Percentiles rank a stretch among this genome's conserved stretches.
Conservation (phyloP, 495 filamentous ascomycete genomes). For the Hamigera avellanea region DNA sequence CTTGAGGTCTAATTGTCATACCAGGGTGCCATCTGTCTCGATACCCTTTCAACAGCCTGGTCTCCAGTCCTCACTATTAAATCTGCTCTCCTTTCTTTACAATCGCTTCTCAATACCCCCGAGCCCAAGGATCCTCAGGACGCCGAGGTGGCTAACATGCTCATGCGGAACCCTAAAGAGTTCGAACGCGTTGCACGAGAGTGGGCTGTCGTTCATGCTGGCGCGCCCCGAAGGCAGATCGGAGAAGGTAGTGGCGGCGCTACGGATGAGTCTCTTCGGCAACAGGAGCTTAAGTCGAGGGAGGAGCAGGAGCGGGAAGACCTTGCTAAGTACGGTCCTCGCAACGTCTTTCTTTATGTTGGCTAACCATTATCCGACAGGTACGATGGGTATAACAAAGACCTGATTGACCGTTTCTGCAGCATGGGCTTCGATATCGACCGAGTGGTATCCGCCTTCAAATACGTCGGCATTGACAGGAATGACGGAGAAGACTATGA, state of each 20-base stretch:
- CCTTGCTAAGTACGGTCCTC: constrained; percentile 28
- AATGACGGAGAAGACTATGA: constrained; percentile 70
- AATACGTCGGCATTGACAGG: constrained; percentile 67
- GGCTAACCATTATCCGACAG: constrained; percentile 26
- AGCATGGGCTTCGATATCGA: constrained; percentile 93
- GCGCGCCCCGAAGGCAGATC: constrained; percentile 49
- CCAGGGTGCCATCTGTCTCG: constrained; percentile 93
- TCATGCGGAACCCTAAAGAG: constrained; percentile 62
- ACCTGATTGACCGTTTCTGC: constrained; percentile 78
- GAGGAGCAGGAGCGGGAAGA: constrained; percentile 29
- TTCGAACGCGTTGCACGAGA: constrained; percentile 79
- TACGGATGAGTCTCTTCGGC: constrained; percentile 35
- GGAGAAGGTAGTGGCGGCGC: constrained; percentile 39
- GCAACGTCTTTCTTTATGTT: not conserved
- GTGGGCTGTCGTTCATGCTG: constrained; percentile 79
- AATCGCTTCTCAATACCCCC: constrained; percentile 83
- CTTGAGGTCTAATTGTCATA: not conserved
- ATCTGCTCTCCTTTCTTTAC: constrained; percentile 82
- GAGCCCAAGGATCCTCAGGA: constrained; percentile 97
- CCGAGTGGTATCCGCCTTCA: constrained; percentile 74
- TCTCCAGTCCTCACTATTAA: constrained; percentile 94
- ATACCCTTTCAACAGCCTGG: constrained; percentile 84
- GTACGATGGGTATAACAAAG: constrained; percentile 82
- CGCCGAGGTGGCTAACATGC: constrained; percentile 87
- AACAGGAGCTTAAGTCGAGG: constrained; percentile 34